phyloP scores from a whole-genome alignment of 176 grass and related monocot species.

The Thinopyrum elongatum region DNA sequence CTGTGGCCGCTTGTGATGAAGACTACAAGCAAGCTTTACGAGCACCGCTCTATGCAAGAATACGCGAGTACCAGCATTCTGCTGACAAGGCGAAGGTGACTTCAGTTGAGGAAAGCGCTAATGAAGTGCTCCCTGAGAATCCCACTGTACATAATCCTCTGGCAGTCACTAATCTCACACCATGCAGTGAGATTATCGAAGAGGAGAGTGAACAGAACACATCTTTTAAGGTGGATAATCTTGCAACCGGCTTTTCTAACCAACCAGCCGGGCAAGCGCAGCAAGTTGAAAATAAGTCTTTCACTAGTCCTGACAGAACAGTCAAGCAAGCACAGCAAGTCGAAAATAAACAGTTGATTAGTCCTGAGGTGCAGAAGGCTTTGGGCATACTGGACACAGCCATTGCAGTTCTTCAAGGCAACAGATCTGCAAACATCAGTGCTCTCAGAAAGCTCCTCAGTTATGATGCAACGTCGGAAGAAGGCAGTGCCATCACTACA shows the following conservation, averaged over 20 bases:
- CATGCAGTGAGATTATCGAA: conserved; percentile 67
- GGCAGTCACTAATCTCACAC: conserved; percentile 22
- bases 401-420: conserved; percentile 51
- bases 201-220: conserved; percentile 49
- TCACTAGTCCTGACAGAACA: conserved; percentile 45
- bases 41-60: conserved; percentile 63
- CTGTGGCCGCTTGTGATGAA: conserved; percentile 65
- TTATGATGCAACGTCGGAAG: conserved; percentile 19
- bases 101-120: conserved; percentile 21
- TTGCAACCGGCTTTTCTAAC: background rate
- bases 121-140: conserved; percentile 12
- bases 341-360: conserved; percentile 35
- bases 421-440: background rate
- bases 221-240: conserved; percentile 23
- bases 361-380: conserved; percentile 73
- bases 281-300: conserved; percentile 17
- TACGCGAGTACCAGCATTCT: conserved; percentile 48
- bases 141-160: conserved; percentile 23
- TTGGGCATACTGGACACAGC: conserved; percentile 67
- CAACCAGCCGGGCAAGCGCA: conserved; percentile 4
- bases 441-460: conserved; percentile 31
- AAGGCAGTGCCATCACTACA: background rate
- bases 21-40: conserved; percentile 77
- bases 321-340: background rate
- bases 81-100: conserved; percentile 25